phyloP scores from a whole-genome alignment of 768 basidiomycete genomes.

The Phaeotremella fagi region DNA sequence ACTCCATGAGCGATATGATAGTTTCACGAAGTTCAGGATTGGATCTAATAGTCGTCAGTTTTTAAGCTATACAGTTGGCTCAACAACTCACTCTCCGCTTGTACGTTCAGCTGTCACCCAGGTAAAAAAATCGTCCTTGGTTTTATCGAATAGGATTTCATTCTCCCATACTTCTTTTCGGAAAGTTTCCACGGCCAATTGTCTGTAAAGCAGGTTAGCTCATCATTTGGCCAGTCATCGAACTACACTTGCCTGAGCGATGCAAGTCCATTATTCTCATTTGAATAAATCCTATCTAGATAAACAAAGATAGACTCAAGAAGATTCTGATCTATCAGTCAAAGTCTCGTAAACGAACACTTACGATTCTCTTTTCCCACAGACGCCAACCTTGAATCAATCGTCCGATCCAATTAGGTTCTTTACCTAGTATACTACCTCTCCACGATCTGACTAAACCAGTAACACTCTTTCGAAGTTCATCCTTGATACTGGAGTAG shows the following conservation, averaged over 20 bases:
- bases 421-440: conserved; percentile 25
- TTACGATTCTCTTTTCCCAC: conserved; percentile 28
- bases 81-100: conserved; percentile 7
- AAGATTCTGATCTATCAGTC: conserved; percentile 13
- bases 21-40: conserved; percentile 9
- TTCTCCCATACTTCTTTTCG: conserved; percentile 34
- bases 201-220: conserved; percentile 1
- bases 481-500: conserved; percentile 22
- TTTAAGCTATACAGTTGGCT: background rate
- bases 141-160: conserved; percentile 28
- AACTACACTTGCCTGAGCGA: conserved; percentile 15
- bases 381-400: conserved; percentile 23
- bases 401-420: conserved; percentile 23
- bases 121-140: conserved; percentile 26
- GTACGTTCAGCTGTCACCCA: conserved; percentile 30
- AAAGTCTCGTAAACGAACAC: too few relatives aligned
- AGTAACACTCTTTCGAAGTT: conserved; percentile 21
- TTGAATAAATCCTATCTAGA: conserved; percentile 30
- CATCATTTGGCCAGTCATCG: background rate
- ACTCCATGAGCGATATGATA: conserved; percentile 6
- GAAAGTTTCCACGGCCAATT: conserved; percentile 28
- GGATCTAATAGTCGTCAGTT: conserved; percentile 1
- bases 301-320: conserved; percentile 35
- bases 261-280: conserved; percentile 9
- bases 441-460: conserved; percentile 28